Evolutionary conservation across 106 monocot species (phyloP).

Genomic region (Dioscorea alata): DNA sequence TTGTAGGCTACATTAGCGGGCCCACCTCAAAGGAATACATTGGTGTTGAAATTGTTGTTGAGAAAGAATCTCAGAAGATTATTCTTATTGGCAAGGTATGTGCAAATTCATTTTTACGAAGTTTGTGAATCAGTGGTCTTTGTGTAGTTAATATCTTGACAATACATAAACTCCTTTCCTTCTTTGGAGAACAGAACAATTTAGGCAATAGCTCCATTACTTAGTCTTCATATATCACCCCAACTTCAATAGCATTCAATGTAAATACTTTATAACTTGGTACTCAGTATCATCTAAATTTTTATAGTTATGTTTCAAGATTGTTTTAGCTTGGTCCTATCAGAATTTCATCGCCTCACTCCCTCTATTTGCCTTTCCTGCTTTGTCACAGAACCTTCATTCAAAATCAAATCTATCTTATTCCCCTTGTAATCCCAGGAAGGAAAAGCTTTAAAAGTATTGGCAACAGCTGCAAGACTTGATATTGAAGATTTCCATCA

Average conservation of each 20-base stretch:
- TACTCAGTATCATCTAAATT: no score
- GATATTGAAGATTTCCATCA: slow-evolving; percentile 94
- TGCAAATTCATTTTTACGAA: not conserved
- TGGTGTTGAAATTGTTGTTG: slow-evolving; percentile 90
- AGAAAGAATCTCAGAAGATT: slow-evolving; percentile 85
- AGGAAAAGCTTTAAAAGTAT: slow-evolving; percentile 83
- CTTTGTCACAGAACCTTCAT: not conserved
- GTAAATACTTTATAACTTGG: no score
- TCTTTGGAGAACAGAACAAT: not conserved
- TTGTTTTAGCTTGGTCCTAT: not conserved
- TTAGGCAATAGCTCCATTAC: no score
- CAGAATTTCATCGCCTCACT: not conserved
- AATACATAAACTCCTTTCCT: not conserved
- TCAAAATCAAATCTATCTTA: no score
- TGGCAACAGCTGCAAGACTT: slow-evolving; percentile 94
- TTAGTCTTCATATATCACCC: no score
- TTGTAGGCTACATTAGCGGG: slow-evolving; percentile 72
- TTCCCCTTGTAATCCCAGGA: slow-evolving; percentile 37
- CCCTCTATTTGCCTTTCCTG: not conserved
- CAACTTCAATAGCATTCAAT: no score
- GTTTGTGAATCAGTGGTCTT: no score
- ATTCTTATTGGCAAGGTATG: slow-evolving; percentile 95
- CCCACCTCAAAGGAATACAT: slow-evolving; percentile 89
- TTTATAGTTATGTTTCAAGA: no score
- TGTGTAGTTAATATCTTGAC: not conserved